Conservation (phyloP, 2,329 filamentous ascomycete genomes). For the Fusarium musae region DNA sequence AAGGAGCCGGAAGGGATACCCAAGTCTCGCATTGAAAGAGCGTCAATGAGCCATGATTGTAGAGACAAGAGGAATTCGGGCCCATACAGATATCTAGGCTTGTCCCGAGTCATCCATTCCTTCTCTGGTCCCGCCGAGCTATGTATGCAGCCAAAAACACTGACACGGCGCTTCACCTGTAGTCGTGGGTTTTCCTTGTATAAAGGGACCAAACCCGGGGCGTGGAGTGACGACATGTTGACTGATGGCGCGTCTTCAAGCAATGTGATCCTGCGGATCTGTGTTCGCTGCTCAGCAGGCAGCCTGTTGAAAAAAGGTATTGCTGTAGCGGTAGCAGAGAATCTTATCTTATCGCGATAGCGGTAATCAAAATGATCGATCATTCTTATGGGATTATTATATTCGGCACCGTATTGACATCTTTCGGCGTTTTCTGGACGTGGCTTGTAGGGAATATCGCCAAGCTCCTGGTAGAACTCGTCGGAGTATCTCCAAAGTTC, state of each 20-base stretch:
- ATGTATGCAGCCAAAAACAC: neutral
- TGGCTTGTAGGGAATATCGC: rapidly evolving
- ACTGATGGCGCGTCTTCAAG: constrained; percentile 8
- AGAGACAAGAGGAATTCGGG: rapidly evolving
- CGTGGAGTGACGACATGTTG: neutral
- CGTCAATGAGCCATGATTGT: neutral
- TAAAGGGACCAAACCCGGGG: neutral
- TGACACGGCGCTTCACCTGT: constrained; percentile 16
- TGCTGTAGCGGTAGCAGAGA: constrained; percentile 24
- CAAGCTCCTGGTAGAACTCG: neutral
- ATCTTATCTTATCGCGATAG: neutral
- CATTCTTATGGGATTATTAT: neutral
- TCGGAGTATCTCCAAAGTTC: neutral
- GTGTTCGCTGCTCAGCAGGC: neutral
- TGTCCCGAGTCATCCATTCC: neutral
- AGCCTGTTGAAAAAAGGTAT: constrained; percentile 13
- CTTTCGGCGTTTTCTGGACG: neutral
- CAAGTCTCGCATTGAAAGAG: neutral
- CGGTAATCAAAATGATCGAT: neutral
- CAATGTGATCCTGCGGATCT: neutral
- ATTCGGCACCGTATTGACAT: neutral
- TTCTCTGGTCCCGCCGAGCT: rapidly evolving
- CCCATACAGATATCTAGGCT: neutral
- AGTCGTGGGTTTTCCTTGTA: constrained; percentile 13
- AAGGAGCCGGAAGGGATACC: neutral